Percentiles rank a stretch among this genome's conserved stretches.
These are phyloP conservation scores for Metarhizium brunneum DNA, from an alignment of 2,329 filamentous ascomycete species.

Conservation along the genomic window DNA sequence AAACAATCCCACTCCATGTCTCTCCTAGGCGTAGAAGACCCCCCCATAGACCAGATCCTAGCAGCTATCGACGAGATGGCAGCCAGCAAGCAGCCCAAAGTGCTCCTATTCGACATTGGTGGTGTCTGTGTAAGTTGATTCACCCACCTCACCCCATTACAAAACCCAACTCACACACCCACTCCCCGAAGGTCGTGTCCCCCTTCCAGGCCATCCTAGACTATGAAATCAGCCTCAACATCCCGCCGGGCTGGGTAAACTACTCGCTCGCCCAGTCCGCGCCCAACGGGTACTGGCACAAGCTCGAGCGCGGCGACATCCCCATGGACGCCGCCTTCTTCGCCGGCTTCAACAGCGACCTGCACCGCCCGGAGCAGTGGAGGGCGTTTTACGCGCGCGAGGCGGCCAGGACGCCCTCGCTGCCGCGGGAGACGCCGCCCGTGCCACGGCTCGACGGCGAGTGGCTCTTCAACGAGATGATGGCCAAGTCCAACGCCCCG, in stretches of 20 bases:
- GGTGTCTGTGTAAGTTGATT: conserved; percentile 80
- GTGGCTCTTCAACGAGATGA: conserved; percentile 85
- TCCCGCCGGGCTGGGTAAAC: conserved; percentile 87
- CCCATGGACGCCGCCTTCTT: conserved; percentile 69
- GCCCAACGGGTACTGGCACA: conserved; percentile 79
- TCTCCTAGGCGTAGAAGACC: conserved; percentile 1
- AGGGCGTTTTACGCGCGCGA: conserved; percentile 46
- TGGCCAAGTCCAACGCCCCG: conserved; percentile 57
- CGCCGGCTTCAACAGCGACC: conserved; percentile 62
- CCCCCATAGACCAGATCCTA: conserved; percentile 15
- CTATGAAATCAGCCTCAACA: conserved; percentile 68
- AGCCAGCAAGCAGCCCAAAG: conserved; percentile 49
- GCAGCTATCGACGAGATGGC: conserved; percentile 30
- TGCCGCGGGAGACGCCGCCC: conserved; percentile 40
- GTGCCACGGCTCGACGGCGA: conserved; percentile 68
- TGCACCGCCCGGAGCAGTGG: conserved; percentile 62
- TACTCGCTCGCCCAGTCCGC: conserved; percentile 72
- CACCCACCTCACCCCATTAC: not conserved
- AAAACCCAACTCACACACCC: not conserved
- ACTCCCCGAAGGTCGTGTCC: conserved; percentile 62
- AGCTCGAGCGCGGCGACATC: conserved; percentile 76
- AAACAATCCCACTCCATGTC: not conserved
- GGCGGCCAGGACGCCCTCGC: conserved; percentile 29
- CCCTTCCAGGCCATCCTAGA: conserved; percentile 90
- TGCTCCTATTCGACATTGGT: conserved; percentile 88